phyloP scores from a whole-genome alignment of 108 stramenopile genomes.

The Cyclotella atomus region DNA sequence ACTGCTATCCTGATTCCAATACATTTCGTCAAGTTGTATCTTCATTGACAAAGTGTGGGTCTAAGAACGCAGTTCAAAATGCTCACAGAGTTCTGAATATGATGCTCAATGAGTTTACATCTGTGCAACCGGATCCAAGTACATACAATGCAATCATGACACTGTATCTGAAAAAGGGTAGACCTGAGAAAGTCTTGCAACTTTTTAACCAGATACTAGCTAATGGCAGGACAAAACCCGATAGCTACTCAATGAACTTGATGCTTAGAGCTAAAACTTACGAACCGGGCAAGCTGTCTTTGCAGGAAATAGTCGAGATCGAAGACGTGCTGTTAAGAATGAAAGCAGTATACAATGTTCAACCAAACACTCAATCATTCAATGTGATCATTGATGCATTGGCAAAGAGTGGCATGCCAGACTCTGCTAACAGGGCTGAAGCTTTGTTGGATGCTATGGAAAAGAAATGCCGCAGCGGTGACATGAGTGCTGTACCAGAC shows the following conservation, averaged over 20 bases:
- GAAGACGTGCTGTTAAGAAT: slow-evolving; percentile 12
- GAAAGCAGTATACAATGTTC: slow-evolving; percentile 1
- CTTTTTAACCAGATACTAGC: slow-evolving; percentile 6
- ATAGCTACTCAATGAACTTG: slow-evolving; percentile 29
- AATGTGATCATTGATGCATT: slow-evolving; percentile 60
- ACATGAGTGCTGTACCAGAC: slow-evolving; percentile 14
- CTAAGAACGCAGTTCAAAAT: slow-evolving; percentile 8
- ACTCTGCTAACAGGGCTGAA: slow-evolving; percentile 62
- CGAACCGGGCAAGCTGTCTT: background rate
- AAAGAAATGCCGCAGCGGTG: slow-evolving; percentile 12
- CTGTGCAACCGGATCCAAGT: slow-evolving; percentile 18
- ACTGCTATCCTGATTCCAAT: slow-evolving; percentile 20
- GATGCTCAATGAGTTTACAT: slow-evolving; percentile 20
- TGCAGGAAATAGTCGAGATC: slow-evolving; percentile 11
- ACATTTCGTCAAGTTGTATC: slow-evolving; percentile 25
- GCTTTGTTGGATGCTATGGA: slow-evolving; percentile 61
- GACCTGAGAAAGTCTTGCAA: background rate
- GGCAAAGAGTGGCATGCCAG: slow-evolving; percentile 59
- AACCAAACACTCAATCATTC: slow-evolving; percentile 55
- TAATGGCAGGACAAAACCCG: slow-evolving; percentile 6
- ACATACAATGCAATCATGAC: slow-evolving; percentile 40
- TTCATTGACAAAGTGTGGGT: slow-evolving; percentile 33
- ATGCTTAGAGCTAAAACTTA: slow-evolving; percentile 16
- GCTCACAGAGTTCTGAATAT: slow-evolving; percentile 10
- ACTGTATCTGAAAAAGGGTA: background rate